A percentile compares a stretch with the other conserved stretches of the same genome.
These are phyloP conservation scores for Theileria annulata DNA, from an alignment of 169 alveolate genomes.

Conservation along the genomic window DNA sequence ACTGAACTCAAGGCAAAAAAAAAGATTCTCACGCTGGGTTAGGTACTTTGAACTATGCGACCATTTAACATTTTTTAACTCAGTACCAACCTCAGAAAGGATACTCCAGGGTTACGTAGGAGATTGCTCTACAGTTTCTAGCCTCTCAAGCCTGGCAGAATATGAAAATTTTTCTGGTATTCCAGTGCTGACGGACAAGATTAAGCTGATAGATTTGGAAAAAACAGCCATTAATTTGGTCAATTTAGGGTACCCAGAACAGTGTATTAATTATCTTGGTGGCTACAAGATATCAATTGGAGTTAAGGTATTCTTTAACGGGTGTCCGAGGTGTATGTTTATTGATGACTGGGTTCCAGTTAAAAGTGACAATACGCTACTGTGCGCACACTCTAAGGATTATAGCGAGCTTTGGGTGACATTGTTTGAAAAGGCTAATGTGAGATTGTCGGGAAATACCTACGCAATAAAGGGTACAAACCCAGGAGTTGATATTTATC, in stretches of 20 bases:
- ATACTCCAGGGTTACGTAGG: constrained; percentile 91
- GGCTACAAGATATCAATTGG: constrained; percentile 78
- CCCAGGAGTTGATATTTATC: constrained; percentile 90
- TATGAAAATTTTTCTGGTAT: constrained; percentile 77
- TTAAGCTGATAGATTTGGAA: constrained; percentile 20
- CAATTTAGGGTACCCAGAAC: background rate
- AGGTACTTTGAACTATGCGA: constrained; percentile 67
- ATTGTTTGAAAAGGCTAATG: constrained; percentile 90
- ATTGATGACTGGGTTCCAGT: constrained; percentile 91
- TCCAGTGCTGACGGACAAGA: constrained; percentile 71
- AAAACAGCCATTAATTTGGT: background rate
- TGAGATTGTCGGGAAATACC: constrained; percentile 86
- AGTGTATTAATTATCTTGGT: background rate
- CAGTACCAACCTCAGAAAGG: constrained; percentile 66
- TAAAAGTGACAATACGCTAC: constrained; percentile 68
- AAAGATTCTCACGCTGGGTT: constrained; percentile 72
- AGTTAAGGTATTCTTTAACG: constrained; percentile 86
- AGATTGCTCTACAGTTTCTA: constrained; percentile 89
- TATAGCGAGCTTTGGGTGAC: constrained; percentile 88
- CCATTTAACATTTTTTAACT: constrained; percentile 62
- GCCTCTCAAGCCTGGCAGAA: constrained; percentile 87
- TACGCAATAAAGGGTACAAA: constrained; percentile 89
- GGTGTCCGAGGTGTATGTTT: constrained; percentile 85
- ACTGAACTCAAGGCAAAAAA: constrained; percentile 73
- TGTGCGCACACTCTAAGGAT: constrained; percentile 86